Conservation (phyloP, 2,329 filamentous ascomycete species). For the Reticulascus tulasneorum region DNA sequence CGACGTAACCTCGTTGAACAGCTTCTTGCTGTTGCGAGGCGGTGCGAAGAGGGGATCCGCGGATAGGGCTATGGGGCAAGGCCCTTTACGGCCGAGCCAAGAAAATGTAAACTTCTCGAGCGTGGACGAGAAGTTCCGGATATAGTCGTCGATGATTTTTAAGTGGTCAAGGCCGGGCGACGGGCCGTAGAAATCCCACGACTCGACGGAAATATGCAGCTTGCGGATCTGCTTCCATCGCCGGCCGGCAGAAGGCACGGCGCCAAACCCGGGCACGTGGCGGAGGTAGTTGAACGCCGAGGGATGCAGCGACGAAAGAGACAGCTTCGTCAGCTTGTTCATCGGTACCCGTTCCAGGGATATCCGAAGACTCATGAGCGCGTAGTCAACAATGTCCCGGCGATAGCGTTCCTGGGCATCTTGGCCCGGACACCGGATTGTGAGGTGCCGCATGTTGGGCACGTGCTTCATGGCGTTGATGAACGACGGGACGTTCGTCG, state of each 20-base stretch:
- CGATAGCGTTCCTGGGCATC: slow-evolving; percentile 66
- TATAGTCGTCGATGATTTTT: slow-evolving; percentile 77
- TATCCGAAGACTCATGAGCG: slow-evolving; percentile 80
- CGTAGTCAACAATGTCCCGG: slow-evolving; percentile 79
- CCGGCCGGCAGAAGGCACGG: slow-evolving; percentile 65
- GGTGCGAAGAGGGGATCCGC: slow-evolving; percentile 67
- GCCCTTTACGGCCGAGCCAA: slow-evolving; percentile 71
- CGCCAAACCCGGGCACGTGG: slow-evolving; percentile 69
- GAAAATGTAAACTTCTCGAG: slow-evolving; percentile 71
- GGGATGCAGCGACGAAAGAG: slow-evolving; percentile 70
- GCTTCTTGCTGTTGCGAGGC: slow-evolving; percentile 48
- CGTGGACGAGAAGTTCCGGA: slow-evolving; percentile 62
- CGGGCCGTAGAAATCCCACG: slow-evolving; percentile 59
- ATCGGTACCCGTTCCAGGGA: slow-evolving; percentile 72
- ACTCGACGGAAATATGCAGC: slow-evolving; percentile 68
- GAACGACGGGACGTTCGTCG: slow-evolving; percentile 83
- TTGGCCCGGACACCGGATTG: slow-evolving; percentile 72
- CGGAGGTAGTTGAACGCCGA: slow-evolving; percentile 74
- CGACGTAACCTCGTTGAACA: slow-evolving; percentile 61
- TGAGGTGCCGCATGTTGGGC: slow-evolving; percentile 68
- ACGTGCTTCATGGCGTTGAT: slow-evolving; percentile 68
- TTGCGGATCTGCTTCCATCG: slow-evolving; percentile 76
- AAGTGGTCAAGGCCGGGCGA: slow-evolving; percentile 64
- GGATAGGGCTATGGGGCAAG: slow-evolving; percentile 67
- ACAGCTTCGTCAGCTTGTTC: slow-evolving; percentile 62